These are phyloP conservation scores for Leccinum pseudoinsigne DNA, from an alignment of 1,284 basidiomycete genomes.

Conservation along the genomic window DNA sequence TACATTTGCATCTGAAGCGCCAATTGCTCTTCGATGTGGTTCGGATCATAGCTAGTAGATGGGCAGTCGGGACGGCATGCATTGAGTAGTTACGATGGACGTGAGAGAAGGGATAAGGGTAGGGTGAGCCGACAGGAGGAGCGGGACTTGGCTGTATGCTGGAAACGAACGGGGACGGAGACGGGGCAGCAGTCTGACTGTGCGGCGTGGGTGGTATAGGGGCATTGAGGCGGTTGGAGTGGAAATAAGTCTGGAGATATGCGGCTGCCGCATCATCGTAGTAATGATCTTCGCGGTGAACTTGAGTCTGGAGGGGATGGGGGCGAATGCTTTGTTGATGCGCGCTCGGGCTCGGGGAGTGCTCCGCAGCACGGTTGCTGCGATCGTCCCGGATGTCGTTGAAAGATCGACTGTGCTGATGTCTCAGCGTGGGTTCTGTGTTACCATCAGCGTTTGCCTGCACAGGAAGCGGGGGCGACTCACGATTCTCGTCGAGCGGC, in stretches of 20 bases:
- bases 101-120: slow-evolving; percentile 73
- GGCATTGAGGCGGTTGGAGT: slow-evolving; percentile 61
- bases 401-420: slow-evolving; percentile 21
- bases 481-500: slow-evolving; percentile 31
- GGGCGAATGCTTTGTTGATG: slow-evolving; percentile 18
- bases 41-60: slow-evolving; percentile 49
- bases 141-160: slow-evolving; percentile 47
- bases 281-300: slow-evolving; percentile 31
- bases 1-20: slow-evolving; percentile 74
- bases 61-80: slow-evolving; percentile 39
- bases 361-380: slow-evolving; percentile 20
- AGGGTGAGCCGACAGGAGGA: slow-evolving; percentile 64
- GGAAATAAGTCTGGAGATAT: slow-evolving; percentile 57
- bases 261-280: slow-evolving; percentile 55
- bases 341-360: slow-evolving; percentile 12
- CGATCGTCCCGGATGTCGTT: slow-evolving; percentile 23
- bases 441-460: slow-evolving; percentile 18
- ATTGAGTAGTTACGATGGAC: slow-evolving; percentile 53
- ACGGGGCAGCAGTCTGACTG: slow-evolving; percentile 68
- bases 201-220: slow-evolving; percentile 79
- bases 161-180: slow-evolving; percentile 60
- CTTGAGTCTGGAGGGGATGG: slow-evolving; percentile 30
- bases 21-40: slow-evolving; percentile 65
- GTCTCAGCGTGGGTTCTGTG: slow-evolving; percentile 18
- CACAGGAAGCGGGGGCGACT: slow-evolving; percentile 18